Conservation (phyloP, 2,329 filamentous ascomycete genomes). For the Gliomastix tumulicola region DNA sequence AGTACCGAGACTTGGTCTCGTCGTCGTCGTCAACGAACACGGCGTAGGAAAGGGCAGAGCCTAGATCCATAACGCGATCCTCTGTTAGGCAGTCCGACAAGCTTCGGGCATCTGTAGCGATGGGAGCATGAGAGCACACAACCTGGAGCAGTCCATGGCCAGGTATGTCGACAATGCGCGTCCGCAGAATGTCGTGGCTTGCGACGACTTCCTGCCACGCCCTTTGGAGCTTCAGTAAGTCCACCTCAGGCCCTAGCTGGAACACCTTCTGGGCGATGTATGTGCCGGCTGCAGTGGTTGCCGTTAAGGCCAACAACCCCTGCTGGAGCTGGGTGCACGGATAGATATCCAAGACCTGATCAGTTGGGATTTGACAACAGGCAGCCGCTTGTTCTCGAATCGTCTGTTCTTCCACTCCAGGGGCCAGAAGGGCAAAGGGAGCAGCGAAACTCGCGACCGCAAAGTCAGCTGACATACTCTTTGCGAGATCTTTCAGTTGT, state of each 20-base stretch:
- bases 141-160: not conserved
- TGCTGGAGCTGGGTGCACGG: constrained; percentile 1
- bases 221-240: not conserved
- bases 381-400: not conserved
- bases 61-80: not conserved
- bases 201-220: not conserved
- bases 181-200: not conserved
- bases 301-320: not conserved
- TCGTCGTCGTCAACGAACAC: not conserved
- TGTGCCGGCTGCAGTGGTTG: not conserved
- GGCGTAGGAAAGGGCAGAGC: not conserved
- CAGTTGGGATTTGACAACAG: not conserved
- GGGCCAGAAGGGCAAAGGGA: not conserved
- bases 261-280: not conserved
- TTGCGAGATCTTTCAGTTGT: not conserved
- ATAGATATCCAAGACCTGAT: not conserved
- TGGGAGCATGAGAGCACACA: not conserved
- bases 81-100: not conserved
- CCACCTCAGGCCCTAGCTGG: not conserved
- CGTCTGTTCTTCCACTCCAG: not conserved
- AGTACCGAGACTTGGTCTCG: constrained; percentile 1
- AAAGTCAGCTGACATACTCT: not conserved
- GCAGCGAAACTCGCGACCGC: not conserved
- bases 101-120: not conserved
- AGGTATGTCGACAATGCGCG: not conserved